Base-by-base conservation (phyloP, 345 rosid genomes). In the Eutrema japonicum region DNA sequence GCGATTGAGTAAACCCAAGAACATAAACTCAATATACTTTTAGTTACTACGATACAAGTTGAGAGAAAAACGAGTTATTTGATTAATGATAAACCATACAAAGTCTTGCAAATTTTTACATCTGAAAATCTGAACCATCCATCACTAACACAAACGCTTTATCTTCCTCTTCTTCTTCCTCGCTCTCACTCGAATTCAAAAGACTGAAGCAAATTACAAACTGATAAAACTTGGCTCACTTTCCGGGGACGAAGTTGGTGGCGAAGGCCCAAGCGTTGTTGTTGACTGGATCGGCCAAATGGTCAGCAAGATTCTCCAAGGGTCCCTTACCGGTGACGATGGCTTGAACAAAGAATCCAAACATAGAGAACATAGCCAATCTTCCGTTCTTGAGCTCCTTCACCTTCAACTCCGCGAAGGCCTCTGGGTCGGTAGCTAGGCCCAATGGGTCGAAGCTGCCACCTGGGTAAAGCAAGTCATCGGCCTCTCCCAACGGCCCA, bases 221-320 rank as follows among this genome's bases (percentile, higher is more conserved):
- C 73, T 14, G 86, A 74, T 74, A 67, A 66, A 66, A 50, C 47
- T 2, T 50, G 0, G 62, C 78, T 89, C 86, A 86, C 78, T 92
- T 92, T 73, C 97, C 96, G 68, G 96, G 96, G 51, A 85, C 92
- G 52, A 86, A 92, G 97, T 89, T 91, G 68, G 92, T 91, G 78
- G 92, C 94, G 8, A 74, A 90, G 22, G 96, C 88, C 96, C 96
- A 89, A 7, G 96, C 96, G 27, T 90, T 90, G 96, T 90, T 88
- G 87, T 78, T 87, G 16, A 88, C 97, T 0, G 95, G 95, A 75
- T 88, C 97, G 0, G 91, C 88, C 63, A 91, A 83, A 80, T 89
- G 97, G 79, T 89, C 95, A 16, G 95, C 95, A 74, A 91, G 72
- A 78, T 87, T 91, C 82, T 87, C 89, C 66, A 89, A 18, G 0